Evolutionary conservation across 192 early-diverging fungal genomes (phyloP).

Genomic region (Linnemannia schmuckeri): DNA sequence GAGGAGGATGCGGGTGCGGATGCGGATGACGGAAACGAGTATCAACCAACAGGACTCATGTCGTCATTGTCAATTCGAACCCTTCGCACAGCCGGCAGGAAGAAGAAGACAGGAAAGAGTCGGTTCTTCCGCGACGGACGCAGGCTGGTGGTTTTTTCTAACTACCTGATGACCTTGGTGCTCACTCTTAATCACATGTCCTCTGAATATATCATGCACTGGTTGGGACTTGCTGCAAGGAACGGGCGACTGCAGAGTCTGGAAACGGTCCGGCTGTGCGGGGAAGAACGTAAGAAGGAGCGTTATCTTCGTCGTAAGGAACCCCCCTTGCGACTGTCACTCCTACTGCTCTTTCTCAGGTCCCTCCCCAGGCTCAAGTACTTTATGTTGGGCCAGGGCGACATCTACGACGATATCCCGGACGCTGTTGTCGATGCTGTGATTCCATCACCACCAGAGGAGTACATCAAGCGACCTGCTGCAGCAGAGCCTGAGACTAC

Average conservation of each 20-base stretch:
- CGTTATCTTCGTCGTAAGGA: background rate
- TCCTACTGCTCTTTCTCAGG: background rate
- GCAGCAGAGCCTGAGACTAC: background rate
- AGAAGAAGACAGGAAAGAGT: background rate
- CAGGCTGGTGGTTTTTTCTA: background rate
- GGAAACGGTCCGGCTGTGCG: background rate
- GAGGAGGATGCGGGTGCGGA: too few relatives aligned
- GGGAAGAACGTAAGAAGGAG: background rate
- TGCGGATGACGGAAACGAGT: too few relatives aligned
- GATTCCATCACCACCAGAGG: background rate
- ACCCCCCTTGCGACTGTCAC: background rate
- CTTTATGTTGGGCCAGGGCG: background rate
- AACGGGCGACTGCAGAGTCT: background rate
- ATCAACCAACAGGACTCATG: too few relatives aligned
- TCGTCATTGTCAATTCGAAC: too few relatives aligned
- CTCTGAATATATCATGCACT: background rate
- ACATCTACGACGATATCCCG: background rate
- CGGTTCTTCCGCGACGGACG: background rate
- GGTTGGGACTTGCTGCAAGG: background rate
- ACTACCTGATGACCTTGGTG: background rate
- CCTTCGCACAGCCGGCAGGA: background rate
- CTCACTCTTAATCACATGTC: background rate
- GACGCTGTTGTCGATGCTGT: background rate
- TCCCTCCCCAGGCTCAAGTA: background rate
- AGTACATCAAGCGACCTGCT: background rate